Evolutionary conservation across 1,284 basidiomycete genomes (phyloP), one percentile per base, ranked within the genome.

Genomic region (Heterobasidion occidentale): DNA sequence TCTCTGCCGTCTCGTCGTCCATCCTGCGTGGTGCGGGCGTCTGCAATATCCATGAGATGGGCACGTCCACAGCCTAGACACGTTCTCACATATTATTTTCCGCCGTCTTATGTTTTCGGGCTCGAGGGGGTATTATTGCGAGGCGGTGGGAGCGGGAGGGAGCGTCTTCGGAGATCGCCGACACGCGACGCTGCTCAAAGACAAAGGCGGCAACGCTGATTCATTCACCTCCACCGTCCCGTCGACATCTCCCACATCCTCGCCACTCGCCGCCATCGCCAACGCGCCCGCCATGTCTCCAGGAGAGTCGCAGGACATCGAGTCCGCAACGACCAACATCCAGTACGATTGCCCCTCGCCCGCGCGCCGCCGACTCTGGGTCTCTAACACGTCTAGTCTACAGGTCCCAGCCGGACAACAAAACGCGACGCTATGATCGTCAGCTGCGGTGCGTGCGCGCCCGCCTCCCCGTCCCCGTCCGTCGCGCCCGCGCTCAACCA

Each of bases 341-440:
- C 71, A 77, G 78, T 81, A 65, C 61, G 74, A 27, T 27, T 62
- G 36, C 36, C n/a, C 9, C 6, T 36, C 5, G 7, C 19, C 2
- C 12, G 5, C 15, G 7, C 15, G 35, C 11, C 19, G 19, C 19
- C 19, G 2, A 19, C 19, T 19, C 19, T 19, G 19, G 19, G 51
- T 50, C 57, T 50, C 56, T 59, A 34, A 56, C 46, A 50, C 62
- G 55, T 17, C 19, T 36, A 33, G 11, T 48, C 61, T 60, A 51
- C 65, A 74, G 71, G 51, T 64, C 64, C 9, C 75, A 76, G 58
- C 93, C 93, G 36, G 92, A 95, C 71, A 83, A 76, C 62, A 96
- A 94, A 71, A 88, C 92, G 1, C 81, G 92, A 51, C 81, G 92
- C 51, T 97, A 97, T 67, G 94, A 97, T 70, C 84, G 94, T 57